Percentiles rank a stretch among this genome's conserved stretches.
These are phyloP conservation scores for Microsporum ferrugineum DNA, from an alignment of 2,329 filamentous ascomycete genomes.

Conservation along the genomic window DNA sequence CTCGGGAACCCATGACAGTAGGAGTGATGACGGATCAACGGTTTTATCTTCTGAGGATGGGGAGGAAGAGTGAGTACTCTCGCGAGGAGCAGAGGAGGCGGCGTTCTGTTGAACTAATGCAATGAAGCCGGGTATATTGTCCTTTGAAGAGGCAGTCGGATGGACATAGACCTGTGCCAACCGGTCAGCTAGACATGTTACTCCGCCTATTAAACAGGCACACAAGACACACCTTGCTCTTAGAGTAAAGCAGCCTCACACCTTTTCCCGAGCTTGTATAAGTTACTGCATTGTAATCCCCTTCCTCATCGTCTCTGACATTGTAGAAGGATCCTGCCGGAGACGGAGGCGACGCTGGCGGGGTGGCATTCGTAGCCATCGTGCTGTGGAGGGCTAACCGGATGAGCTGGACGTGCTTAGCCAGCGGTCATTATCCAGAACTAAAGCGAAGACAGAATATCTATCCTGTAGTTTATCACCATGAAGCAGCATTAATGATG, in stretches of 20 bases:
- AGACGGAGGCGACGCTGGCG: constrained; percentile 42
- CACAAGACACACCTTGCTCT: constrained; percentile 64
- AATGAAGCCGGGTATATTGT: constrained; percentile 91
- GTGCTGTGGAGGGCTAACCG: neutral
- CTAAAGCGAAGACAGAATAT: too few relatives aligned
- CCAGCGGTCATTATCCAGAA: neutral
- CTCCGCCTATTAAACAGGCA: neutral
- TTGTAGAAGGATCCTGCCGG: constrained; percentile 86
- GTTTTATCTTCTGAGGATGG: constrained; percentile 19
- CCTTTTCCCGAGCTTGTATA: constrained; percentile 61
- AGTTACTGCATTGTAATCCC: constrained; percentile 86
- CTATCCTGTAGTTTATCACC: neutral
- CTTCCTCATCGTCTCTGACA: constrained; percentile 91
- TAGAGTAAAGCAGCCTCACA: constrained; percentile 87
- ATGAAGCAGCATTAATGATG: neutral
- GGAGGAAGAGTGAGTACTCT: constrained; percentile 33
- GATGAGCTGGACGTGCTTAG: neutral
- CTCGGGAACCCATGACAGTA: constrained; percentile 91
- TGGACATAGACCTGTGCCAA: constrained; percentile 77
- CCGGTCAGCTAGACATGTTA: neutral
- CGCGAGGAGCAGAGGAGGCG: constrained; percentile 22
- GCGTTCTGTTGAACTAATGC: constrained; percentile 80
- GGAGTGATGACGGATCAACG: constrained; percentile 55
- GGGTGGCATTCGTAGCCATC: constrained; percentile 1
- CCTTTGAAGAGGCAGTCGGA: constrained; percentile 80